Conservation (phyloP, 805 yeast genomes). For the Clavispora santaluciae region DNA sequence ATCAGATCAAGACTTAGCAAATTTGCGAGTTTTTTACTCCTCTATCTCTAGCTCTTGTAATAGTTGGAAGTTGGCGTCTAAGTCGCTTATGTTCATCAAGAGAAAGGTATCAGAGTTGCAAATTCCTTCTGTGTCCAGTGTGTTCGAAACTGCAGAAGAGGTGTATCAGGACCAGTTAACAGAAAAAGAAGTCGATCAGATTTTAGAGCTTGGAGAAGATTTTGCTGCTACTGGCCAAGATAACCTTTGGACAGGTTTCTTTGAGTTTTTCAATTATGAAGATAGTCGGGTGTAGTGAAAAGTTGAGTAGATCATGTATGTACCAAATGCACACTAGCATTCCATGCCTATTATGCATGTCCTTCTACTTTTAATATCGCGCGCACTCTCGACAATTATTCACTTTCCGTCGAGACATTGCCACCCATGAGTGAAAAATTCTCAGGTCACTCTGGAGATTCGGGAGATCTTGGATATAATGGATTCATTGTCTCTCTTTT, state of each 20-base stretch:
- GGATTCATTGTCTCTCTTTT: conserved; percentile 42
- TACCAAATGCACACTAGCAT: background rate
- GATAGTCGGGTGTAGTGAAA: background rate
- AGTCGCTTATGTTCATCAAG: conserved; percentile 10
- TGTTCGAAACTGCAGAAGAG: conserved; percentile 8
- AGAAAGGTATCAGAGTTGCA: conserved; percentile 8
- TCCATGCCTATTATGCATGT: background rate
- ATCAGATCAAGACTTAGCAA: conserved; percentile 1
- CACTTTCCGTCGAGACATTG: background rate
- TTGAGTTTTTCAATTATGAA: conserved; percentile 11
- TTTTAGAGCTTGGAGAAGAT: conserved; percentile 7
- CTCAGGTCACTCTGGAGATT: background rate
- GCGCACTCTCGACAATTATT: background rate
- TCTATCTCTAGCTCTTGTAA: conserved; percentile 11
- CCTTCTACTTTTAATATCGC: background rate
- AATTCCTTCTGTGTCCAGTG: conserved; percentile 3
- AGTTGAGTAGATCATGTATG: background rate
- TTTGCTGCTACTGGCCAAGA: conserved; percentile 10
- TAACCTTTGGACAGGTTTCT: conserved; percentile 12
- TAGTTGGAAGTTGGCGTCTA: conserved; percentile 16
- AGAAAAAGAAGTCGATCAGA: conserved; percentile 6
- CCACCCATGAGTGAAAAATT: background rate
- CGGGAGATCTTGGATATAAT: conserved; percentile 17
- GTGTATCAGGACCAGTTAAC: conserved; percentile 2
- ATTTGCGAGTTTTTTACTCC: conserved; percentile 8